phyloP scores from a whole-genome alignment of 2,329 filamentous ascomycete genomes.

The Pseudonectria buxi region DNA sequence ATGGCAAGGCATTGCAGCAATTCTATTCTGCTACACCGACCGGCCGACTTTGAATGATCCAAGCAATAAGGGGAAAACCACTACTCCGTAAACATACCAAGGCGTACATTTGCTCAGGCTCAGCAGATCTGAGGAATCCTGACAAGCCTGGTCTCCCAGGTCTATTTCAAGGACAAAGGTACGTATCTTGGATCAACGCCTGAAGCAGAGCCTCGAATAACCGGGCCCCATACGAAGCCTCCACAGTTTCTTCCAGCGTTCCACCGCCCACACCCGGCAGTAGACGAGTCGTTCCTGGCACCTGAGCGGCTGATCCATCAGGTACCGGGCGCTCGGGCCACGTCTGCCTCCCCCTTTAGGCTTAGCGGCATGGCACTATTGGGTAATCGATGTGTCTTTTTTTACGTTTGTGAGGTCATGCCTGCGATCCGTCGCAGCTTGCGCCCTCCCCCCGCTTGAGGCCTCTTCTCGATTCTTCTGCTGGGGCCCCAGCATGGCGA shows the following conservation, averaged over 20 bases:
- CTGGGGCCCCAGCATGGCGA: conserved; percentile 14
- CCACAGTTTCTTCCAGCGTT: conserved; percentile 1
- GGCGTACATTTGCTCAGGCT: too few relatives aligned
- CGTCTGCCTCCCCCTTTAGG: conserved; percentile 21
- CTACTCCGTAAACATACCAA: too few relatives aligned
- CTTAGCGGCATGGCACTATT: conserved; percentile 24
- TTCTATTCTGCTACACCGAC: too few relatives aligned
- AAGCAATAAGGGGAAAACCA: too few relatives aligned
- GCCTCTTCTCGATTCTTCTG: conserved; percentile 23
- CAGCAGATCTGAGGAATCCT: too few relatives aligned
- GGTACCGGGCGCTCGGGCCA: conserved; percentile 26
- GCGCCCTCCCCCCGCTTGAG: conserved; percentile 8
- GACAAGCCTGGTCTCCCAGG: too few relatives aligned
- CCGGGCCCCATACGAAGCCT: conserved; percentile 17
- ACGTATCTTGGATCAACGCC: too few relatives aligned
- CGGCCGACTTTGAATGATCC: too few relatives aligned
- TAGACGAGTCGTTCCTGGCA: conserved; percentile 20
- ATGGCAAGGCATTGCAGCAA: too few relatives aligned
- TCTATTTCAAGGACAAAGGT: too few relatives aligned
- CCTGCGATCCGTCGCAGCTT: conserved; percentile 23
- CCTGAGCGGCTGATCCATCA: conserved; percentile 18
- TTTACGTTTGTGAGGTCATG: conserved; percentile 25
- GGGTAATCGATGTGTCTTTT: conserved; percentile 26
- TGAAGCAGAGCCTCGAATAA: conserved; percentile 29
- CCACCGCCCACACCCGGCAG: conserved; percentile 8